Conservation (phyloP, 2,329 filamentous ascomycete species). For the Calonectria henricotiae region DNA sequence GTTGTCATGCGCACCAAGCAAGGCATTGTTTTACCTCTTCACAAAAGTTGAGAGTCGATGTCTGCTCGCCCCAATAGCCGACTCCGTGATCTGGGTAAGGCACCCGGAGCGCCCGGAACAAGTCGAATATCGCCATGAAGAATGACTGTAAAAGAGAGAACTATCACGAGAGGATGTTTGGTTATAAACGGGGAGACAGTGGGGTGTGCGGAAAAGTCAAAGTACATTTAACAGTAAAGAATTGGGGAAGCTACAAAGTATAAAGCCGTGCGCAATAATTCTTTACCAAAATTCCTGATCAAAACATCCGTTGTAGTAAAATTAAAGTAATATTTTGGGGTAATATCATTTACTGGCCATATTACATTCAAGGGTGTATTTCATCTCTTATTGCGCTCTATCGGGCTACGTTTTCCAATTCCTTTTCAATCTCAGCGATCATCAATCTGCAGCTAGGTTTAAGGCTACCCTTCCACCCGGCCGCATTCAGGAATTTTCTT, state of each 20-base stretch:
- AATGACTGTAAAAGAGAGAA: conserved; percentile 10
- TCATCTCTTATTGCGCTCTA: background rate
- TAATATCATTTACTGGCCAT: background rate
- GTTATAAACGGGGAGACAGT: conserved; percentile 16
- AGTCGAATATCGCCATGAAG: conserved; percentile 37
- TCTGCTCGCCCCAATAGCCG: conserved; percentile 80
- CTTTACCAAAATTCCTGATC: background rate
- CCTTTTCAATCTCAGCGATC: background rate
- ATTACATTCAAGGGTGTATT: background rate
- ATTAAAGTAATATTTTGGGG: conserved; percentile 13
- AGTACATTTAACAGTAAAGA: conserved; percentile 20
- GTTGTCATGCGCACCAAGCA: background rate
- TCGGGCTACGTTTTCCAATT: background rate
- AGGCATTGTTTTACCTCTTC: conserved; percentile 75
- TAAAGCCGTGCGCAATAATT: background rate
- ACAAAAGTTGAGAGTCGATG: conserved; percentile 84
- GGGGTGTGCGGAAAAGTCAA: conserved; percentile 13
- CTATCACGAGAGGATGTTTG: conserved; percentile 17
- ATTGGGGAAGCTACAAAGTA: conserved; percentile 28
- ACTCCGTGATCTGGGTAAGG: conserved; percentile 64
- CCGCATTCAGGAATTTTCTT: conserved; percentile 5
- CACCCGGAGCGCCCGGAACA: conserved; percentile 49
- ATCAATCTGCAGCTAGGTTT: background rate
- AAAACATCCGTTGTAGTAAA: background rate
- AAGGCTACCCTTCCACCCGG: background rate